Evolutionary conservation across 208 protist species (phyloP), one percentile per base, ranked within the genome.

Genomic region (Trypanosoma melophagium): DNA sequence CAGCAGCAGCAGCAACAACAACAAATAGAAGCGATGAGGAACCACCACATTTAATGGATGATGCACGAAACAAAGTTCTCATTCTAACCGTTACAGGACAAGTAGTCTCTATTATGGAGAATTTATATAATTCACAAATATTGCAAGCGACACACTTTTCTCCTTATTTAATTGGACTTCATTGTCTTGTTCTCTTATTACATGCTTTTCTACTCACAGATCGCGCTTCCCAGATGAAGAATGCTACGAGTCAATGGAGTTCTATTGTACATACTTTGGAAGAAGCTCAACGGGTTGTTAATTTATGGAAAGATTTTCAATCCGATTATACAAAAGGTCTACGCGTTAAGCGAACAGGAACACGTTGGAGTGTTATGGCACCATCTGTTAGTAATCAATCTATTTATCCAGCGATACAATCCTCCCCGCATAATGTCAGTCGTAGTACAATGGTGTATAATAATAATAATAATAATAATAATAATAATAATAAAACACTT

Each of bases 171-270:
- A 73, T 80, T 69, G 73, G 80, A 10, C 71, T 91, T 21, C 87
- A 93, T 56, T 79, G 80, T 22, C 69, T 91, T 22, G 77, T 93
- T 25, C 81, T 79, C 58, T 71, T 91, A 17, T 57, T 90, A 10
- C 84, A 93, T 60, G 87, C 84, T 24, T 90, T 93, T 57, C 76
- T 88, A 7, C 68, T 93, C 5, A 57, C 25, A 21, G 61, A 77
- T 60, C 52, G 44, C 2, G 28, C n/a, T 1, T 17, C 42, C 0
- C 38, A 24, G 44, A 35, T 60, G n/a, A 69, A 63, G 35, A 58
- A 58, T 56, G 22, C 14, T 9, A 22, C 5, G 10, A 69, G 38
- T 35, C 49, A 69, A 40, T 66, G 70, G 61, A 49, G 25, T 13
- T 8, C 42, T 49, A 69, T 93, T 50, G 62, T 74, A 17, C 63